phyloP scores from a whole-genome alignment of 805 yeast species.

The Starmera quercuum region DNA sequence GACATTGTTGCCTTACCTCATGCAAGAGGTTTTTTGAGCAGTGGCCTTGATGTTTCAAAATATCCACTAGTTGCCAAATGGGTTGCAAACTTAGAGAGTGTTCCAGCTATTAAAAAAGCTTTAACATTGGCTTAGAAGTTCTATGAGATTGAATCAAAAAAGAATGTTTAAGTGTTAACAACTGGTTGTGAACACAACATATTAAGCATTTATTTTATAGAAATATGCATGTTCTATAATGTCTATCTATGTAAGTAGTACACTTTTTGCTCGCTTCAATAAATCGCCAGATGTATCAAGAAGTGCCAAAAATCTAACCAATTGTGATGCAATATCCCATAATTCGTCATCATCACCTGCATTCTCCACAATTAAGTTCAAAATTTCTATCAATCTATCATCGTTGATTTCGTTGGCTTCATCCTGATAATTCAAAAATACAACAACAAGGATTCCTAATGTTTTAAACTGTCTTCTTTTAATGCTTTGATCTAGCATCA shows the following conservation, averaged over 20 bases:
- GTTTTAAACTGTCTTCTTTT: conserved; percentile 34
- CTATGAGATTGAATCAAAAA: too few species aligned
- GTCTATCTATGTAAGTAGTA: neutral
- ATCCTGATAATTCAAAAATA: conserved; percentile 33
- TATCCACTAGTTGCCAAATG: neutral
- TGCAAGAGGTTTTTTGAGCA: conserved; percentile 28
- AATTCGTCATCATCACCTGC: conserved; percentile 20
- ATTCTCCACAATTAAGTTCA: conserved; percentile 20
- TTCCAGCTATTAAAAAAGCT: neutral
- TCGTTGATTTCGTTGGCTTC: conserved; percentile 9
- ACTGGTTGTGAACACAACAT: too few species aligned
- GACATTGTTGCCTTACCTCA: conserved; percentile 41
- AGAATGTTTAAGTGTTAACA: too few species aligned
- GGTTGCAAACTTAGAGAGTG: neutral
- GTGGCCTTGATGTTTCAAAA: conserved; percentile 1
- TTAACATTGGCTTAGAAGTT: neutral
- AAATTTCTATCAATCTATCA: conserved; percentile 14
- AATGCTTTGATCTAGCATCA: conserved; percentile 33
- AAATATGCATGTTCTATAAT: too few species aligned
- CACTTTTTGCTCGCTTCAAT: conserved; percentile 2
- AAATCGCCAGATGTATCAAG: conserved; percentile 17
- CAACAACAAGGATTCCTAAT: conserved; percentile 37
- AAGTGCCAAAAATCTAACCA: conserved; percentile 22
- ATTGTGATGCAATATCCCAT: conserved; percentile 23
- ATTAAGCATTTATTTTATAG: too few species aligned